Base-by-base conservation (phyloP, 371 early-diverging fungal genomes). In the Mortierella sp. region DNA sequence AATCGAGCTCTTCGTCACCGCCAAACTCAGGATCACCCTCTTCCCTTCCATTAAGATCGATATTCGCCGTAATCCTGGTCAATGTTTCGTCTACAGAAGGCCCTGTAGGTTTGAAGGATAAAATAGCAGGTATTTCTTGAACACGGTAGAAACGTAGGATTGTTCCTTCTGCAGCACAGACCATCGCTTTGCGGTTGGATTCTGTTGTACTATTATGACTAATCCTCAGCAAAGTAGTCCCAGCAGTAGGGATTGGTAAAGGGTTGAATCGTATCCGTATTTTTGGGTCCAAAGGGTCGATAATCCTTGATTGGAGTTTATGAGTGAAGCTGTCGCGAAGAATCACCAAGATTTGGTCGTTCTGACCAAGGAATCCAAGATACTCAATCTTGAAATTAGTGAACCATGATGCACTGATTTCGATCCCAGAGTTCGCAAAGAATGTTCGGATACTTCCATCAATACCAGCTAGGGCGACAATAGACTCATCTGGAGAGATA, bases 371-470 rank as follows among this genome's bases (percentile, higher is more conserved):
- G 59, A 78, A 78, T 12, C 66, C 79, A 9, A 78, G 55, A 35
- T 73, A 62, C 31, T 78, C 79, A 32, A 78, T 78, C 63, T 73
- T 72, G 62, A 45, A 57, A 4, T 63, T 70, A 17, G 62, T 61
- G 26, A 73, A 73, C 40, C 62, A 68, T 4, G n/a, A 17, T 29
- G 62, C 63, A 40, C 65, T 66, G 42, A 77, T 77, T 3, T 73
- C 66, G 53, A 78, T 73, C 1, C 79, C 79, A 2, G 79, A 69
- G 22, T 65, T 62, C 15, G 56, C 42, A 62, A 73, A 78, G 58
- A 69, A 73, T 7, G 79, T 78, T 17, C 70, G 64, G 37, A 78
- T 40, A 26, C 63, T 69, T 10, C 79, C 79, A 19, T 73, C 73
- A 3, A 66, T 61, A 37, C 70, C 66, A 3, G 79, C 73, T 54